Evolutionary conservation across 495 filamentous ascomycete species (phyloP), one percentile per base, ranked within the genome.

Genomic region (Cetradonia linearis): DNA sequence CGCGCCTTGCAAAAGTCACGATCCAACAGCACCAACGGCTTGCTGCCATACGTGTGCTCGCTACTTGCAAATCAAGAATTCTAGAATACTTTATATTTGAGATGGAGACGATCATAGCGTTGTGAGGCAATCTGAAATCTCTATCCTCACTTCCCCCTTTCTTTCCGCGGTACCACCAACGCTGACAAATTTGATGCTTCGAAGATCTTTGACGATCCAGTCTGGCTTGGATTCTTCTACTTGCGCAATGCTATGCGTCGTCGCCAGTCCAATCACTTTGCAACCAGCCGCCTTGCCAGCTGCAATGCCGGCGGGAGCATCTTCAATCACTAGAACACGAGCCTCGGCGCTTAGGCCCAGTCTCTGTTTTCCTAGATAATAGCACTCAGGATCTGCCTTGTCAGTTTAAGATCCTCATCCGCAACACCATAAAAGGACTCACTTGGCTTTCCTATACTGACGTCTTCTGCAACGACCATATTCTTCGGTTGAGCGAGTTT

Each of bases 211-310:
- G 28, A 96, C 84, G 31, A 96, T 82, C 86, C 88, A 96, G 73
- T 96, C 91, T 25, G 93, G 87, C 11, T 81, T 86, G 13, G 89
- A 87, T 31, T 76, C 79, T 57, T 76, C 66, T 27, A 96, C 76
- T 71, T 91, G 79, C 65, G 83, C 82, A 44, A 83, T 73, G 25
- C 81, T 80, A 71, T 98, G 92, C 50, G 87, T 91, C 46, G 92
- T 96, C 50, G 86, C 83, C 36, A 98, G 70, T n/a, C 84, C 91
- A 47, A 95, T 72, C 5, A 98, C 93, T 68, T 83, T 83, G 73
- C 89, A 97, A 2, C 89, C 89, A 3, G 93, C 92, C 1, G 83
- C 88, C 72, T 93, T 95, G 27, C 93, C 92, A 23, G 91, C 85
- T 54, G 72, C 74, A 62, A 96, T 91, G 3, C 93, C 93, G n/a